phyloP scores from a whole-genome alignment of 1,284 basidiomycete species.

The Sporisorium scitamineum region DNA sequence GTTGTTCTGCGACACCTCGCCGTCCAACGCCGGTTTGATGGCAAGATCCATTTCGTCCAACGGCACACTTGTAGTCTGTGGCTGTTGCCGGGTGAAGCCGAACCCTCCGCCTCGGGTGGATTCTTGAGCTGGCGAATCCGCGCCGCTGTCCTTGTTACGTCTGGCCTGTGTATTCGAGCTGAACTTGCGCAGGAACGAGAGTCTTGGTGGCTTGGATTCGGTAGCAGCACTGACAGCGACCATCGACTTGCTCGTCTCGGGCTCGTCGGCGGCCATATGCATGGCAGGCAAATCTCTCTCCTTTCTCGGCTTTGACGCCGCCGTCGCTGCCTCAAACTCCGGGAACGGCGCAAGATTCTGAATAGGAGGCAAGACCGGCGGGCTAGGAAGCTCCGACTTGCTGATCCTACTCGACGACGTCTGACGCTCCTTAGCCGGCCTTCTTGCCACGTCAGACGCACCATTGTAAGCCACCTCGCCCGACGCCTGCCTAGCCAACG shows the following conservation, averaged over 20 bases:
- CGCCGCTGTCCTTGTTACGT: constrained; percentile 19
- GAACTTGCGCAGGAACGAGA: constrained; percentile 50
- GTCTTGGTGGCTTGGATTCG: constrained; percentile 28
- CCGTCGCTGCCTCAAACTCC: constrained; percentile 5
- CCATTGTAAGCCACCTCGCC: constrained; percentile 2
- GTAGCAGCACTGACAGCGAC: constrained; percentile 31
- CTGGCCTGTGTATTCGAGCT: constrained; percentile 32
- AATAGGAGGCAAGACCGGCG: constrained; percentile 50
- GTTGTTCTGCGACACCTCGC: constrained; percentile 20
- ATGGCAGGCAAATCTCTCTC: constrained; percentile 49
- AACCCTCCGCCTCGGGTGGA: not conserved
- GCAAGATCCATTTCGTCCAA: constrained; percentile 35
- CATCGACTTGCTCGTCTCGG: constrained; percentile 11
- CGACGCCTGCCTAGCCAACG: constrained; percentile 18
- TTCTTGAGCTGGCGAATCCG: constrained; percentile 24
- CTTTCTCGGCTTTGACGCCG: not conserved
- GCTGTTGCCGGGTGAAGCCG: not conserved
- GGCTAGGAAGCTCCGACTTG: constrained; percentile 37
- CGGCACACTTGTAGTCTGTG: constrained; percentile 20
- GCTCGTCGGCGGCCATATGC: constrained; percentile 28
- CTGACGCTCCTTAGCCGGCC: constrained; percentile 33
- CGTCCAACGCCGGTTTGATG: constrained; percentile 33
- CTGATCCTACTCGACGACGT: constrained; percentile 25
- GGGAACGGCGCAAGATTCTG: constrained; percentile 55
- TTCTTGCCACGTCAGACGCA: constrained; percentile 5